Evolutionary conservation across 164 flowering plant genomes (phyloP).

Genomic region (Platanus orientalis): DNA sequence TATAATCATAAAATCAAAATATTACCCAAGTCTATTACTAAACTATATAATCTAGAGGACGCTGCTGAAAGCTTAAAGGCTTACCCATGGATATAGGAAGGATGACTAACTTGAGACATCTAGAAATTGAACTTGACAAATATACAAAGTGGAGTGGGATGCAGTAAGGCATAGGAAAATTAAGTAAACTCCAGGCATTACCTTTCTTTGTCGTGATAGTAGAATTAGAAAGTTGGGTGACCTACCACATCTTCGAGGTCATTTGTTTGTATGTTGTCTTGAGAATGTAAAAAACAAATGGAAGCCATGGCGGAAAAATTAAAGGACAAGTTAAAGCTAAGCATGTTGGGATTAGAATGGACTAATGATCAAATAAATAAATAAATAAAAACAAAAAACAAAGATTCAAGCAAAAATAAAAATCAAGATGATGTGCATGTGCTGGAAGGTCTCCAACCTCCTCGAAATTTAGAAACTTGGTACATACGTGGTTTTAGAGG

Average conservation of each 20-base stretch:
- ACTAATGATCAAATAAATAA: too few relatives aligned
- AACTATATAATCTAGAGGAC: too few relatives aligned
- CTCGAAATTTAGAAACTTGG: not conserved
- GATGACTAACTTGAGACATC: too few relatives aligned
- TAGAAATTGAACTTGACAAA: too few relatives aligned
- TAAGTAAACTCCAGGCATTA: too few relatives aligned
- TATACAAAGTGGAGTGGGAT: too few relatives aligned
- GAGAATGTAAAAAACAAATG: conserved; percentile 1
- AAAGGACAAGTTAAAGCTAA: too few relatives aligned
- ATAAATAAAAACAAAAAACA: too few relatives aligned
- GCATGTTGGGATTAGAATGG: too few relatives aligned
- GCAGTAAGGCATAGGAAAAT: too few relatives aligned
- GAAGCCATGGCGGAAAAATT: conserved; percentile 4
- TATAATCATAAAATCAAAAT: not conserved
- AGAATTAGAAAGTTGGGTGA: conserved; percentile 8
- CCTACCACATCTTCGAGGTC: conserved; percentile 6
- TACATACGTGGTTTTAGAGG: not conserved
- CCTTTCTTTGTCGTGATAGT: too few relatives aligned
- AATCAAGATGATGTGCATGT: not conserved
- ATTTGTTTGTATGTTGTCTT: not conserved
- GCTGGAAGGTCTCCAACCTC: conserved; percentile 17
- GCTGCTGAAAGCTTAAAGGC: not conserved
- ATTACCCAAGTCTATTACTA: not conserved
- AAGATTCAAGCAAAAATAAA: too few relatives aligned
- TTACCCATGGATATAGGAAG: not conserved